phyloP scores from a whole-genome alignment of 208 protist genomes.

The Trypanosoma conorhini region DNA sequence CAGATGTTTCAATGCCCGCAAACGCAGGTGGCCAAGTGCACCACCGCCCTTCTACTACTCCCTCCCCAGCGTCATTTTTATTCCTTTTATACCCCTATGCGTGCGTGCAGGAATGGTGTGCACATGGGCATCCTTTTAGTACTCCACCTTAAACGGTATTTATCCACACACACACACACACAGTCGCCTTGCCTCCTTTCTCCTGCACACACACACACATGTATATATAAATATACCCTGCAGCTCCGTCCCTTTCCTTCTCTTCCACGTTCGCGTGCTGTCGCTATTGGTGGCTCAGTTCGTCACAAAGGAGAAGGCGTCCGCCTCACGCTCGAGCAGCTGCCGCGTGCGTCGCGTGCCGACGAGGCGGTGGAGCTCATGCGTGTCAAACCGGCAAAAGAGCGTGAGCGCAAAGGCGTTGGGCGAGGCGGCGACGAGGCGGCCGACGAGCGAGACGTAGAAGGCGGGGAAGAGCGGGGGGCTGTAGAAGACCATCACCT shows the following conservation, averaged over 20 bases:
- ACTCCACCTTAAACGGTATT: no score
- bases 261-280: not conserved
- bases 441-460: conserved; percentile 93
- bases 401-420: conserved; percentile 85
- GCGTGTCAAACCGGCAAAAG: conserved; percentile 93
- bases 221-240: conserved; percentile 8
- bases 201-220: no score
- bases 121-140: no score
- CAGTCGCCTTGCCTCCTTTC: not conserved
- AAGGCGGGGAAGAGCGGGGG: conserved; percentile 92
- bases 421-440: conserved; percentile 62
- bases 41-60: not conserved
- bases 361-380: conserved; percentile 91
- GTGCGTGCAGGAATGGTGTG: no score
- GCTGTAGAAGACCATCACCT: conserved; percentile 95
- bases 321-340: conserved; percentile 72
- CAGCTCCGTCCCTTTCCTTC: not conserved
- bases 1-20: no score
- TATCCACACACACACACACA: not conserved
- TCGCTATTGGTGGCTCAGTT: conserved; percentile 29
- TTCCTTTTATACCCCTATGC: no score
- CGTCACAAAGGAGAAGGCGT: conserved; percentile 84
- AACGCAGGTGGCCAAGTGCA: no score
- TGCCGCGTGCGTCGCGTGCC: conserved; percentile 80
- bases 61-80: not conserved